phyloP scores from a whole-genome alignment of 2,329 filamentous ascomycete species.

The Pestalotiopsis fici region DNA sequence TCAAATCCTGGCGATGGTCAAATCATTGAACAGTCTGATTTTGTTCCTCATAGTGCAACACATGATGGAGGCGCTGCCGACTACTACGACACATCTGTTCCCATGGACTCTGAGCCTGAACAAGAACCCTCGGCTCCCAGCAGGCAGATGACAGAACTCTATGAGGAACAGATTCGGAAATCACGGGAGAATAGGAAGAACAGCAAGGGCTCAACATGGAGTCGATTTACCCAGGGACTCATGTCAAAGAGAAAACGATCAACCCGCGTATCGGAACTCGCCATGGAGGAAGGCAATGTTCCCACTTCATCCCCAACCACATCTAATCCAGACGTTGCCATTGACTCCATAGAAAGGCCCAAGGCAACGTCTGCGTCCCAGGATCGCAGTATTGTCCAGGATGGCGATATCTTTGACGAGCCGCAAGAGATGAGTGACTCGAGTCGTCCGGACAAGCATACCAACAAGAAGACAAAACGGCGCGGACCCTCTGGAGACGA shows the following conservation, averaged over 20 bases:
- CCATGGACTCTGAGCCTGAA: slow-evolving; percentile 30
- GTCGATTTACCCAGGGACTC: slow-evolving; percentile 25
- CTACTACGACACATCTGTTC: slow-evolving; percentile 33
- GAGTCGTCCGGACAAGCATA: slow-evolving; percentile 2
- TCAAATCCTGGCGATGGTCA: slow-evolving; percentile 20
- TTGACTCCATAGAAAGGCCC: slow-evolving; percentile 14
- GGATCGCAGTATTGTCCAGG: slow-evolving; percentile 6
- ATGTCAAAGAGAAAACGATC: slow-evolving; percentile 26
- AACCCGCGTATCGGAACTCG: slow-evolving; percentile 25
- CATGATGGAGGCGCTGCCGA: slow-evolving; percentile 25
- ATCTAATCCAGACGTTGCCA: slow-evolving; percentile 15
- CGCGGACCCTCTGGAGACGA: slow-evolving; percentile 1
- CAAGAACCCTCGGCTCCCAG: slow-evolving; percentile 22
- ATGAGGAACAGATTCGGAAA: slow-evolving; percentile 28
- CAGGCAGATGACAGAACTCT: slow-evolving; percentile 30
- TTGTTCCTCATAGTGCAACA: slow-evolving; percentile 14
- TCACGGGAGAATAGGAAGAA: slow-evolving; percentile 25
- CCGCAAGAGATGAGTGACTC: slow-evolving; percentile 18
- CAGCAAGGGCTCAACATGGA: slow-evolving; percentile 28
- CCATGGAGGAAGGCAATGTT: slow-evolving; percentile 18
- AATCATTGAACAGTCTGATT: background rate
- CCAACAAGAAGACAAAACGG: slow-evolving; percentile 8
- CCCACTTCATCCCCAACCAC: slow-evolving; percentile 10
- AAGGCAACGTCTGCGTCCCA: slow-evolving; percentile 20
- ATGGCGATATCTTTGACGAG: slow-evolving; percentile 24